Evolutionary conservation across 805 yeast species (phyloP), one percentile per base, ranked within the genome.

Genomic region (Spencermartinsiella europaea): DNA sequence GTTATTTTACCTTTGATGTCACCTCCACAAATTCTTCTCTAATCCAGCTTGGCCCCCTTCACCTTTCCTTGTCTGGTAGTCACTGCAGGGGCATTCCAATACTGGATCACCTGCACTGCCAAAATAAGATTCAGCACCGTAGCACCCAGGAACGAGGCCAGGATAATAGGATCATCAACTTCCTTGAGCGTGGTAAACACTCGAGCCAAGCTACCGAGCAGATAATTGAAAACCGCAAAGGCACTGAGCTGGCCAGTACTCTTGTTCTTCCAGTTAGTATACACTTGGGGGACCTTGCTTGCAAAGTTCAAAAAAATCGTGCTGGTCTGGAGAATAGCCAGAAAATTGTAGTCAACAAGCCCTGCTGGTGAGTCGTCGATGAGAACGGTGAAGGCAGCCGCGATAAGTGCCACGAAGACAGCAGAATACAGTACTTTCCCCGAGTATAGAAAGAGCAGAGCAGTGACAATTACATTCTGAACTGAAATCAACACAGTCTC

Each of bases 241-340:
- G 65, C 58, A 10, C 72, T 61, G 46, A 71, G 54, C 46, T 68
- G 68, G 25, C 75, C 75, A 5, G 72, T 68, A 7, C 69, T 65
- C 44, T 60, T 62, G 40, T 54, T 59, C 39, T 54, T 55, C 52
- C 59, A 63, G 50, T 67, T 69, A 7, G 59, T 47, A 21, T 54
- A 33, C 33, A 71, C 65, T 54, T 70, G 74, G 1, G 74, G 73
- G 20, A 71, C 40, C 48, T 70, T 70, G 42, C 68, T 58, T 8
- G 60, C 44, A 15, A 71, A 54, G 0, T 63, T 52, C 38, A 71
- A 49, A 17, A 74, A 75, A 15, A 69, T 61, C 7, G 71, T 59
- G 22, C 63, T 50, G 20, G 61, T 57, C 38, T 67, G 69, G 14
- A 71, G 52, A 4, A 48, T 21, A 10, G 38, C 16, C 17, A 66